Evolutionary conservation across 805 yeast species (phyloP), one percentile per base, ranked within the genome.

Genomic region (Teunomyces aglyptinius): DNA sequence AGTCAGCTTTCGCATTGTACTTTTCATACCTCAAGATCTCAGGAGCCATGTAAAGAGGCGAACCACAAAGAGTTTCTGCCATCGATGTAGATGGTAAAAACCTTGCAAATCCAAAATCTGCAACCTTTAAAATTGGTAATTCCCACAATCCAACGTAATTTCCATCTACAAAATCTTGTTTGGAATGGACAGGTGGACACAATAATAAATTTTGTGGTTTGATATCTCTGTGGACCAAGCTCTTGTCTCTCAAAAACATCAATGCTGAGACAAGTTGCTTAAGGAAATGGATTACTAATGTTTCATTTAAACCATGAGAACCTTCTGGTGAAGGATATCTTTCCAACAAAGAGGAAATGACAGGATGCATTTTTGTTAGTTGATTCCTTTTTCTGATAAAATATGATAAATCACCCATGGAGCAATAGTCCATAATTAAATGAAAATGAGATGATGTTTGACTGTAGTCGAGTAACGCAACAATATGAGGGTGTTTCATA

Each of bases 1-100:
- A 68, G 63, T 94, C 99, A 0, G 97, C 98, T 63, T 90, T 91
- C 4, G 98, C 99, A 56, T 91, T 90, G 69, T 94, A 94, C 67
- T 90, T 94, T 63, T 94, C 97, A 60, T 89, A 91, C 52, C 96
- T 77, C 56, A 94, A 72, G 41, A 94, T 94, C 68, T 94, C 99
- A 0, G 99, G 99, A 0, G 99, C 99, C 99, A 94, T 94, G 67
- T 94, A 94, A 38, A 94, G 76, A 3, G 99, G 99, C 8, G 96
- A 89, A 1, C 99, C 99, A 75, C 99, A 94, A 54, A 94, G 73
- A 1, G 99, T 94, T 63, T 94, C 99, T 1, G 98, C 98, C 80
- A 94, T 76, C 1, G 96, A 85, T 1, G 97, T 86, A 42, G 87
- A 83, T 5, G 99, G 99, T 57, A 94, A 75, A 61, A 91, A 88